Conservation (phyloP, 139 green algal genomes). For the Spirogloea muscicola region DNA sequence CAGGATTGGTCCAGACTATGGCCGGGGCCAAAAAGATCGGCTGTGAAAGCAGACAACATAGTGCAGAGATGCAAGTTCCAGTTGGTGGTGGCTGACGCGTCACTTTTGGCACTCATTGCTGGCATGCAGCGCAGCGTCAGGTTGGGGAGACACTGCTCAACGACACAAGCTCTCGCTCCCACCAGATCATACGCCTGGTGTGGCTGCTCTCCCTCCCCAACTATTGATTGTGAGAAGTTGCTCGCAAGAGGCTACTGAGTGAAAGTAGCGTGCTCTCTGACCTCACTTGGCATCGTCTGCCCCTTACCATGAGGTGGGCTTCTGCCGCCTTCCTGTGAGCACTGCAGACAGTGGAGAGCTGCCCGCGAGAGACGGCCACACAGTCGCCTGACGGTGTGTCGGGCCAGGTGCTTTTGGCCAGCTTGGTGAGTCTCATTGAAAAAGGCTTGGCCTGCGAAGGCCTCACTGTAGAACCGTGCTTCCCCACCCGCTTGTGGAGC, state of each 20-base stretch:
- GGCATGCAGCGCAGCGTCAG: conserved; percentile 57
- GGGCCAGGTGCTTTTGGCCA: conserved; percentile 19
- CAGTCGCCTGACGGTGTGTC: background rate
- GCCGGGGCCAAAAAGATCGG: too few relatives aligned
- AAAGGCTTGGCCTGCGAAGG: too few relatives aligned
- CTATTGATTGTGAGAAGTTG: background rate
- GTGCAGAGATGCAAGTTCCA: background rate
- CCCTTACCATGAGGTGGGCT: background rate
- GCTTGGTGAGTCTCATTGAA: conserved; percentile 27
- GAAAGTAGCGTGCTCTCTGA: background rate
- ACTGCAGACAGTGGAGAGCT: conserved; percentile 35
- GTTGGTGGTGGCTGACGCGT: background rate
- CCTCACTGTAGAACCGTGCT: too few relatives aligned
- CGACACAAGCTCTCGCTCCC: conserved; percentile 47
- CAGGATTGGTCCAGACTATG: conserved; percentile 57
- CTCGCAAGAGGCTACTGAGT: background rate
- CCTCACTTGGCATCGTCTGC: background rate
- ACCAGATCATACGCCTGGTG: conserved; percentile 47
- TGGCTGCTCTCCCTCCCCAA: too few relatives aligned
- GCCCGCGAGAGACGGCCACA: background rate
- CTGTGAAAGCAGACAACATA: too few relatives aligned
- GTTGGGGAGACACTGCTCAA: conserved; percentile 61
- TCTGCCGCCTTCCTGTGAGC: too few relatives aligned
- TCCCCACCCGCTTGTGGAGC: too few relatives aligned
- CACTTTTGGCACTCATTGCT: background rate